A percentile compares a stretch with the other conserved stretches of the same genome.
These are phyloP conservation scores for Voacanga thouarsii DNA, from an alignment of 257 asterid species.

Conservation along the genomic window DNA sequence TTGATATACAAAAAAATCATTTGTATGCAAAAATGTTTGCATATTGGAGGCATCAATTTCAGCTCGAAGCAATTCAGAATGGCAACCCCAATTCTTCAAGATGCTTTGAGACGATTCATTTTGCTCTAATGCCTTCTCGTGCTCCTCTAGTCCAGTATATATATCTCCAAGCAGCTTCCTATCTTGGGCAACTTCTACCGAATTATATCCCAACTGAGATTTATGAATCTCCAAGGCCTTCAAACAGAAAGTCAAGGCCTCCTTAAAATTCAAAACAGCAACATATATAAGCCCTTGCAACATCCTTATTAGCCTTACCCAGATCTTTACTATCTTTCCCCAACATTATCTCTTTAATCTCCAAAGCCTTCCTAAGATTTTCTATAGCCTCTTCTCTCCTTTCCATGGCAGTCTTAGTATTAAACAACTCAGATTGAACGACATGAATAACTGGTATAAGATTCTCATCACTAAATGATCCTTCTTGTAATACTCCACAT, in stretches of 20 bases:
- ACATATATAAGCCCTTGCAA: conserved; percentile 84
- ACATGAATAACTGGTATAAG: conserved; percentile 68
- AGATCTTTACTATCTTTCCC: conserved; percentile 69
- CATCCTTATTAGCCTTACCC: conserved; percentile 82
- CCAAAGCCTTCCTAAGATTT: conserved; percentile 74
- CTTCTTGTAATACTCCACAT: too few species aligned
- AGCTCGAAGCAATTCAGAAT: conserved; percentile 78
- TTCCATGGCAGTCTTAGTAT: conserved; percentile 82
- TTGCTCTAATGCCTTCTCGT: conserved; percentile 79
- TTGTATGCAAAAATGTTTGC: too few species aligned
- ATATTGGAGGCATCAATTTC: conserved; percentile 92
- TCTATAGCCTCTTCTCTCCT: conserved; percentile 84
- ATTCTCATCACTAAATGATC: conserved; percentile 41
- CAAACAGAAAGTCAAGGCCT: conserved; percentile 74
- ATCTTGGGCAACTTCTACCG: conserved; percentile 88
- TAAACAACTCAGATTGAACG: conserved; percentile 67
- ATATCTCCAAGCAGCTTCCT: conserved; percentile 86
- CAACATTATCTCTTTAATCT: conserved; percentile 66
- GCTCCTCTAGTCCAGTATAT: conserved; percentile 79
- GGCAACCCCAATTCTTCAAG: conserved; percentile 64
- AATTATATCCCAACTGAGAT: conserved; percentile 57
- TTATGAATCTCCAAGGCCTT: conserved; percentile 81
- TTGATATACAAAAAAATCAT: conserved; percentile 84
- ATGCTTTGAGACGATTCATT: conserved; percentile 74
- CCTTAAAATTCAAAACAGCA: conserved; percentile 66